Conservation (phyloP, 169 alveolate species). For the Cystoisospora suis region DNA sequence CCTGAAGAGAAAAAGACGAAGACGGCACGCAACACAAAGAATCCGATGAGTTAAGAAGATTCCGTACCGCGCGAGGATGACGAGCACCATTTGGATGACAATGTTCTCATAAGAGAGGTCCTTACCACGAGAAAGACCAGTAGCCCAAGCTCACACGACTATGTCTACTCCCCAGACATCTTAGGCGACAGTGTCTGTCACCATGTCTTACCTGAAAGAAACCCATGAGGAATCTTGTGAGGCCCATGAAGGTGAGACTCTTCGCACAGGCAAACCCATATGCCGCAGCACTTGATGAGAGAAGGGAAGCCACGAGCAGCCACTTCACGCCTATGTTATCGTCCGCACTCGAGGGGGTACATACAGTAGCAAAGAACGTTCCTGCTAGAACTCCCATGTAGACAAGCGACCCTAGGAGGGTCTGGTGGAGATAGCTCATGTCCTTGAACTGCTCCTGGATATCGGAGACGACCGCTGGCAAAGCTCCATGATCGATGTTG, state of each 20-base stretch:
- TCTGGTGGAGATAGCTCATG: slow-evolving; percentile 71
- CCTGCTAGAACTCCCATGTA: slow-evolving; percentile 78
- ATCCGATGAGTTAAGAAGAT: too few species aligned
- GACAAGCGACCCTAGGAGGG: slow-evolving; percentile 79
- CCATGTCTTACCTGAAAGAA: slow-evolving; percentile 42
- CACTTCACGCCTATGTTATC: slow-evolving; percentile 71
- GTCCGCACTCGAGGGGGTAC: slow-evolving; percentile 25
- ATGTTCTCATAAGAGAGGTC: too few species aligned
- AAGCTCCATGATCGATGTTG: slow-evolving; percentile 77
- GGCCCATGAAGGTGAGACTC: slow-evolving; percentile 76
- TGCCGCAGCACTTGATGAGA: slow-evolving; percentile 67
- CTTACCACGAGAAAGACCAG: too few species aligned
- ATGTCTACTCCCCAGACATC: too few species aligned
- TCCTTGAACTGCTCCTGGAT: slow-evolving; percentile 69
- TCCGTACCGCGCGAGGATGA: too few species aligned
- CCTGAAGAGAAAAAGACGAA: slow-evolving; percentile 77
- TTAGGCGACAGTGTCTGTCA: too few species aligned
- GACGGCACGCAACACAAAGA: background rate
- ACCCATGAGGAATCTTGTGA: slow-evolving; percentile 88
- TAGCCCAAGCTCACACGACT: too few species aligned
- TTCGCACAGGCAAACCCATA: slow-evolving; percentile 73
- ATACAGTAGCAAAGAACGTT: slow-evolving; percentile 76
- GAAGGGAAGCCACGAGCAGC: slow-evolving; percentile 69
- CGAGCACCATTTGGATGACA: too few species aligned
- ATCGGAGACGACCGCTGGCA: slow-evolving; percentile 75